These are phyloP conservation scores for Neurospora crassa DNA, from an alignment of 2,329 filamentous ascomycete species.

Conservation along the genomic window DNA sequence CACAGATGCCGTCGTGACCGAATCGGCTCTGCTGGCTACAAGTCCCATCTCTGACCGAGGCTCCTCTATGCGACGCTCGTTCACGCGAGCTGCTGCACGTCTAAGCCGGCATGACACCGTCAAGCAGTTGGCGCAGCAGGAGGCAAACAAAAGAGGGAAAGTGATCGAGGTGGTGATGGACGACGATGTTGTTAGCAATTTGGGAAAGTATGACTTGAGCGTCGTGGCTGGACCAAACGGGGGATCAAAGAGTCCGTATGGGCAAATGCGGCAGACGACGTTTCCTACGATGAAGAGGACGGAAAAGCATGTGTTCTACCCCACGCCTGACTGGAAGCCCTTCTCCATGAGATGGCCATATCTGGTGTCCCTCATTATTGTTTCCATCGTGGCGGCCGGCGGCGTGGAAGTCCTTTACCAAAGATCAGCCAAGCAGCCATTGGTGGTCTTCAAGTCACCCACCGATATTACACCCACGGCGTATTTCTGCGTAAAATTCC, in stretches of 20 bases:
- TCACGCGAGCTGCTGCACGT: slow-evolving; percentile 24
- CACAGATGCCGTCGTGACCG: slow-evolving; percentile 36
- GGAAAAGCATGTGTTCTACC: slow-evolving; percentile 42
- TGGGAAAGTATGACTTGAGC: slow-evolving; percentile 39
- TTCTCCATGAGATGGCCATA: slow-evolving; percentile 56
- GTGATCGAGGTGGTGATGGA: slow-evolving; percentile 50
- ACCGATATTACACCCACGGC: slow-evolving; percentile 37
- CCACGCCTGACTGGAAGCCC: slow-evolving; percentile 57
- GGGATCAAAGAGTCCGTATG: slow-evolving; percentile 16
- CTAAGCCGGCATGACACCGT: slow-evolving; percentile 30
- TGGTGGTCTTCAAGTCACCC: slow-evolving; percentile 41
- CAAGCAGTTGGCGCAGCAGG: slow-evolving; percentile 42
- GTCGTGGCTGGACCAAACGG: slow-evolving; percentile 35
- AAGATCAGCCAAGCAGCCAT: slow-evolving; percentile 32
- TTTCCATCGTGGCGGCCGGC: slow-evolving; percentile 43
- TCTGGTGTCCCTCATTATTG: slow-evolving; percentile 39
- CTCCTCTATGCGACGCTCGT: slow-evolving; percentile 27
- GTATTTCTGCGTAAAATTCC: slow-evolving; percentile 56
- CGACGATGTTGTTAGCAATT: slow-evolving; percentile 19
- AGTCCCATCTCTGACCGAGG: slow-evolving; percentile 25
- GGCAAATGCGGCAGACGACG: slow-evolving; percentile 26
- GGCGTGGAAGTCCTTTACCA: slow-evolving; percentile 47
- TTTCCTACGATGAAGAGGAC: slow-evolving; percentile 29
- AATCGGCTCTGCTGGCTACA: slow-evolving; percentile 38
- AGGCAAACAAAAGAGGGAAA: slow-evolving; percentile 50